Base-by-base conservation (phyloP, 768 basidiomycete genomes). In the Symmetrospora coprosmae region DNA sequence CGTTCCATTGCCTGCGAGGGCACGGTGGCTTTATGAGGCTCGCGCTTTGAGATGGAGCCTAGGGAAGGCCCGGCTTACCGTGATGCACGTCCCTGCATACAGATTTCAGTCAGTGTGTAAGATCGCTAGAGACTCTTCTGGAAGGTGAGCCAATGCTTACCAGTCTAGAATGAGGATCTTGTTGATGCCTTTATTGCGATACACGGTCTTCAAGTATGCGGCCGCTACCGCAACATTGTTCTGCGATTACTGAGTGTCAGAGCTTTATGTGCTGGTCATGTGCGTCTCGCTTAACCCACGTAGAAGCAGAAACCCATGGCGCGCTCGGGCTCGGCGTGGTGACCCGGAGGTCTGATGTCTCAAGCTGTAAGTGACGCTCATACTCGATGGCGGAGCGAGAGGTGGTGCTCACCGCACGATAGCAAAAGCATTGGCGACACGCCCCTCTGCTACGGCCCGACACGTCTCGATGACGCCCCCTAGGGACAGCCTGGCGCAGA, bases 301-400 rank as follows among this genome's bases (percentile, higher is more conserved):
- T 90, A 94, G 76, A 99, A 94, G 73, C 94, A 97, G 72, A 99
- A 99, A 1, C 94, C 94, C 91, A 97, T 96, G 65, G 88, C 86
- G 70, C 91, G 85, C 65, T 94, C 87, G 4, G 94, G 94, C 71
- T 99, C 94, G 5, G 94, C 91, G 69, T 99, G 94, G 71, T 99
- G 94, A 0, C 94, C 94, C 0, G 94, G 94, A 13, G 94, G 94
- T 0, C 68, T 68, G 62, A 11, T 21, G 13, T 14, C 6, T 31
- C 4, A 7, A 28, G 21, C 4, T 25, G 21, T 4, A 28, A 30
- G n/a, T 13, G 14, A 13, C n/a, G 13, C 5, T 7, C 5, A 27
- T n/a, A n/a, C n/a, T n/a, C n/a, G n/a, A n/a, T n/a, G n/a, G n/a
- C n/a, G n/a, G n/a, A n/a, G n/a, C n/a, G n/a, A 51, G 28, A 35